phyloP scores from a whole-genome alignment of 2,329 filamentous ascomycete species.

The Ophiostoma sp. region DNA sequence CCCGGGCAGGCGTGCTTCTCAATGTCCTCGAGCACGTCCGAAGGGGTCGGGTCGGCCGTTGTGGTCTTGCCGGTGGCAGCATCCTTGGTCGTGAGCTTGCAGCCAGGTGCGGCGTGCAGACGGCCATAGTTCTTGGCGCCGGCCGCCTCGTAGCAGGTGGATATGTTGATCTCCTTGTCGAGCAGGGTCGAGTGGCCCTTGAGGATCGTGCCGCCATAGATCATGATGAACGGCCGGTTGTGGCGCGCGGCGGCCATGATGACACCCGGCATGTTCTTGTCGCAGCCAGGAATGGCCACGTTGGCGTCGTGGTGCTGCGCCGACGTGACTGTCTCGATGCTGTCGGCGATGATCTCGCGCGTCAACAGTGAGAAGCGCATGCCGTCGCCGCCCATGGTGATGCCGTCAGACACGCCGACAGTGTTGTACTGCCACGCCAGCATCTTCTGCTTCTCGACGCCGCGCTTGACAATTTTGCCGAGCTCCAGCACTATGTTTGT shows the following conservation, averaged over 20 bases:
- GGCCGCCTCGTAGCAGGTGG: conserved; percentile 79
- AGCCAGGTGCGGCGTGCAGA: conserved; percentile 56
- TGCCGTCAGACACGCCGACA: conserved; percentile 80
- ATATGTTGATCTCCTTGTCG: conserved; percentile 77
- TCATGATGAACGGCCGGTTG: conserved; percentile 89
- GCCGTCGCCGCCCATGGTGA: conserved; percentile 92
- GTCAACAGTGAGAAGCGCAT: conserved; percentile 93
- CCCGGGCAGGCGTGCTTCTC: conserved; percentile 73
- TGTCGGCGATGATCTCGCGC: conserved; percentile 88
- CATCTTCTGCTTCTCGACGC: conserved; percentile 77
- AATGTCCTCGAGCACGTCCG: conserved; percentile 79
- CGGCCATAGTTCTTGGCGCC: conserved; percentile 76
- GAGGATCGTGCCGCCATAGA: conserved; percentile 87
- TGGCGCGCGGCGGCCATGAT: conserved; percentile 86
- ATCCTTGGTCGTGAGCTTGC: conserved; percentile 15
- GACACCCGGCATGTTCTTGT: conserved; percentile 96
- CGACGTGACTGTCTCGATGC: conserved; percentile 86
- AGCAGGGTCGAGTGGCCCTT: conserved; percentile 77
- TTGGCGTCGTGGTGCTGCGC: conserved; percentile 91
- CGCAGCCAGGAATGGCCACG: conserved; percentile 87
- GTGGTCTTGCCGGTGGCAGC: conserved; percentile 44
- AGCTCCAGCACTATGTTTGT: conserved; percentile 60
- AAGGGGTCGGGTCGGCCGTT: conserved; percentile 53
- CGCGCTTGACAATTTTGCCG: conserved; percentile 78
- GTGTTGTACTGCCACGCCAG: conserved; percentile 94